Conservation (phyloP, 1,284 basidiomycete species). For the Cryptococcus jaspeensis region DNA sequence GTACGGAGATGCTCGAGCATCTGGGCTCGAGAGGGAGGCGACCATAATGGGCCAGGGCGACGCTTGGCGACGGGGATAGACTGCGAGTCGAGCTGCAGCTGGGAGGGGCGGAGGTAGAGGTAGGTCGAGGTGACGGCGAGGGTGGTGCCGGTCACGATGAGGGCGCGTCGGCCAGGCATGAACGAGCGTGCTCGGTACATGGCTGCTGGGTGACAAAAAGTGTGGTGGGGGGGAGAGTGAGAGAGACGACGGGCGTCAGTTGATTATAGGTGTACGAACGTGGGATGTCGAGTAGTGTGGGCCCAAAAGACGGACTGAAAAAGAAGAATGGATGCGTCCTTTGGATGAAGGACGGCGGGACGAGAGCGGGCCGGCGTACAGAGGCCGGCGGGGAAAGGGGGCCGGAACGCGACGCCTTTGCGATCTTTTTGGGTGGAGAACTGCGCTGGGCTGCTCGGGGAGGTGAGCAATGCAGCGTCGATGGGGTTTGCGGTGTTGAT, state of each 20-base stretch:
- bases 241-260: background rate
- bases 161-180: constrained; percentile 25
- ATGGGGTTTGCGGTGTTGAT: too few species aligned
- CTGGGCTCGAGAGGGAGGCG: constrained; percentile 52
- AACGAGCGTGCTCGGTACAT: constrained; percentile 33
- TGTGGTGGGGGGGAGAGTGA: background rate
- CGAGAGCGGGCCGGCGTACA: too few species aligned
- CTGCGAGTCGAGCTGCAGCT: constrained; percentile 26
- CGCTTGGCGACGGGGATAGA: constrained; percentile 33
- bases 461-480: too few species aligned
- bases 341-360: background rate
- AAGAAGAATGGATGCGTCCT: background rate
- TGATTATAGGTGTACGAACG: background rate
- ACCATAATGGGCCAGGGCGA: constrained; percentile 53
- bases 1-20: constrained; percentile 53
- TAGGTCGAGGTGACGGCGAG: constrained; percentile 28
- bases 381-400: too few species aligned
- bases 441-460: too few species aligned
- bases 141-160: constrained; percentile 24
- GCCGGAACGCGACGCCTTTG: too few species aligned
- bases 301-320: background rate
- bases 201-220: background rate
- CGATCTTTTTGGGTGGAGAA: too few species aligned
- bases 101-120: constrained; percentile 22
- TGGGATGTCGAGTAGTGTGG: background rate